These are phyloP conservation scores for Rhizoclosmatium globosum DNA, from an alignment of 192 early-diverging fungal species.

Conservation along the genomic window DNA sequence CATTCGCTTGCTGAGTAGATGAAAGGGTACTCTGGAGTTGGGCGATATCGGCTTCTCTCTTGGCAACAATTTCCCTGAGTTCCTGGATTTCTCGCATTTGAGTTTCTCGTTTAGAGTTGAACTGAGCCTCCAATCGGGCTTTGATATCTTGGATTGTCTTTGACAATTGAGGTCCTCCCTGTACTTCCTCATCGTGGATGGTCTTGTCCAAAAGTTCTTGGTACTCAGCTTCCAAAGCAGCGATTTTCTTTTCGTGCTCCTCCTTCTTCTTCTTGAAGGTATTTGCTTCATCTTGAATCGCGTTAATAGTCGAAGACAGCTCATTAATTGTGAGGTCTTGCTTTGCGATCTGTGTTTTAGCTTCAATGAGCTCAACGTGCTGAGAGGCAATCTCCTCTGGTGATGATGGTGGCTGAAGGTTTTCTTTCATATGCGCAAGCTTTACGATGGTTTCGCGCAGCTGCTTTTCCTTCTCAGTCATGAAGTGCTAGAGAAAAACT, in stretches of 20 bases:
- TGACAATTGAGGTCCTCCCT: constrained; percentile 53
- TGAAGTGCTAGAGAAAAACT: constrained; percentile 58
- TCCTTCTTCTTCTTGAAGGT: constrained; percentile 64
- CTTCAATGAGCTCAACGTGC: constrained; percentile 76
- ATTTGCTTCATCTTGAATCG: constrained; percentile 62
- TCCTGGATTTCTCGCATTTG: constrained; percentile 79
- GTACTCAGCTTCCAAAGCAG: constrained; percentile 80
- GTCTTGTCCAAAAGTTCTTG: constrained; percentile 82
- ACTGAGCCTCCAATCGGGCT: constrained; percentile 85
- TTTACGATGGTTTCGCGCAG: constrained; percentile 74
- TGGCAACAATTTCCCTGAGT: constrained; percentile 72
- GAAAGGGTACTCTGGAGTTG: constrained; percentile 51
- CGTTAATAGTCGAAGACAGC: constrained; percentile 37
- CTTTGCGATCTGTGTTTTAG: constrained; percentile 66
- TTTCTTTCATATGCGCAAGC: constrained; percentile 69
- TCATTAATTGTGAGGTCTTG: constrained; percentile 72
- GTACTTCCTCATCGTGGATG: constrained; percentile 70
- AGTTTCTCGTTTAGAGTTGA: constrained; percentile 77
- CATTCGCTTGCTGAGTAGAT: constrained; percentile 64
- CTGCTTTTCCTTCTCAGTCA: constrained; percentile 79
- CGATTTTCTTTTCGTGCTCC: constrained; percentile 75
- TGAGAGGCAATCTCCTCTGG: constrained; percentile 73
- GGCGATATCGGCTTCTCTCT: constrained; percentile 59
- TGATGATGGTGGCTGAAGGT: constrained; percentile 47
- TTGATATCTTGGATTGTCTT: constrained; percentile 70